Evolutionary conservation across 202 grass and related monocot species (phyloP), one percentile per base, ranked within the genome.

Genomic region (Schoenoplectus triqueter): DNA sequence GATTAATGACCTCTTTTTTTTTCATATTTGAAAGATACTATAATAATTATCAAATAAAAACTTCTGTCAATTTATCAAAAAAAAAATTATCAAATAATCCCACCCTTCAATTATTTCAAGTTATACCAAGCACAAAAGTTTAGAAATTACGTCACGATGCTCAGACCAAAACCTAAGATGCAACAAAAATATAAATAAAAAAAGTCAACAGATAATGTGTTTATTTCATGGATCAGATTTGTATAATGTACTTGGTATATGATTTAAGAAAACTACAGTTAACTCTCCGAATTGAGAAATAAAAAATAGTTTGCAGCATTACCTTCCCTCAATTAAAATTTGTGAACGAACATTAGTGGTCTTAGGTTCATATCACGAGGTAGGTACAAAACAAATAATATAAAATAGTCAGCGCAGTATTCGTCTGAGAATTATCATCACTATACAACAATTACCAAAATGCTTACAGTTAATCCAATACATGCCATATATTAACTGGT

Each of bases 381-480:
- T 64, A 42, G 46, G 10, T 82, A 80, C 77, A 80, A 64, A 64
- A 62, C 78, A 64, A 65, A 82, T 21, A 10, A 82, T 31, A 66
- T 63, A 80, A 64, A 31, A 80, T 47, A 72, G 45, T 15, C 40
- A 82, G 9, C 22, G 21, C 59, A 82, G 40, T 64, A 66, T 48
- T 72, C 6, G 50, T 51, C 48, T 74, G 52, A 74, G 7, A 54
- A 52, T 74, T 52, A 5, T 48, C 71, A 74, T 59, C 71, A 64
- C 55, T 82, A 64, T 82, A 82, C 79, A 82, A 49, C 76, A 39
- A 63, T 11, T 49, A 46, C 59, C 55, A 82, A 82, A 64, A 64
- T 64, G 57, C 15, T 65, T 62, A 47, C n/a, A 63, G 22, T 44
- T 13, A 80, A 80, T 57, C 59, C 22, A 80, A 74, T 74, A 45